phyloP scores from a whole-genome alignment of 768 basidiomycete species.

The Mycena floridula region DNA sequence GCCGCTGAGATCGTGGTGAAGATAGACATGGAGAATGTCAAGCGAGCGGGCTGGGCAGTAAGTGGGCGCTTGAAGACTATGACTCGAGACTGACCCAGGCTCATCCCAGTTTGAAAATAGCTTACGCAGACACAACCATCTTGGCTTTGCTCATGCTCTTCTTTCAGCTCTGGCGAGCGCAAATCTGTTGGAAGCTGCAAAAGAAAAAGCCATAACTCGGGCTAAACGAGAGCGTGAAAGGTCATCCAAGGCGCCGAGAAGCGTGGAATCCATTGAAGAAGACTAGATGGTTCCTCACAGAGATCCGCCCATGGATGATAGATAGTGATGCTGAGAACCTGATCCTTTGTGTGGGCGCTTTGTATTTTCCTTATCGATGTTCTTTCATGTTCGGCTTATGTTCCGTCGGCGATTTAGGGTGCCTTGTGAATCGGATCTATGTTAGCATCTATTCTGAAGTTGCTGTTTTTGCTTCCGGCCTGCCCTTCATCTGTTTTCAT shows the following conservation, averaged over 20 bases:
- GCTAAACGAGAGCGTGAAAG: too few species aligned
- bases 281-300: slow-evolving; percentile 37
- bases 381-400: too few species aligned
- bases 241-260: too few species aligned
- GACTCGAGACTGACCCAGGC: slow-evolving; percentile 1
- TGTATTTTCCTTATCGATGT: too few species aligned
- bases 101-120: slow-evolving; percentile 74
- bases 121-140: slow-evolving; percentile 79
- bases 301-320: slow-evolving; percentile 43
- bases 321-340: too few species aligned
- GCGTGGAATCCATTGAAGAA: slow-evolving; percentile 37
- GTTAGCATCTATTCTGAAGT: too few species aligned
- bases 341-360: too few species aligned
- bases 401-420: too few species aligned
- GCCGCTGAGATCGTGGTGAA: slow-evolving; percentile 49
- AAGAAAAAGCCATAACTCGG: slow-evolving; percentile 40
- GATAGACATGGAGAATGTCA: slow-evolving; percentile 62
- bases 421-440: too few species aligned
- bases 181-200: slow-evolving; percentile 50
- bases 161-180: slow-evolving; percentile 69
- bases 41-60: slow-evolving; percentile 80
- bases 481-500: too few species aligned
- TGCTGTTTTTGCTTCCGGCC: too few species aligned
- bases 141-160: slow-evolving; percentile 73
- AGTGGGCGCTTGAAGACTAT: too few species aligned